Base-by-base conservation (phyloP, 164 flowering plant species). In the Liriodendron chinense region DNA sequence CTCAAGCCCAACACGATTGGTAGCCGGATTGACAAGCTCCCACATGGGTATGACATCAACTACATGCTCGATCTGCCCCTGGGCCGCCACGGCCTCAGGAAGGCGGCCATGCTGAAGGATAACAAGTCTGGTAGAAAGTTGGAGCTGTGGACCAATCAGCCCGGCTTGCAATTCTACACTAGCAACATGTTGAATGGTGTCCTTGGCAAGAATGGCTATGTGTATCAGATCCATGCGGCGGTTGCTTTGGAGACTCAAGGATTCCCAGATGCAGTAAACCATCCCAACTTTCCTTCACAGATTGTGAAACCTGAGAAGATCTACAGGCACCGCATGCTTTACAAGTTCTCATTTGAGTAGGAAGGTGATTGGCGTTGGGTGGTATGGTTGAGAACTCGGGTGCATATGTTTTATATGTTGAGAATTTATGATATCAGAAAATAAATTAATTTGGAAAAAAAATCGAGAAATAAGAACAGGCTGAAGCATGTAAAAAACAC, bases 251-350 rank as follows among this genome's bases (percentile, higher is more conserved):
- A 92, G 83, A 86, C 94, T 56, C 98, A 94, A 65, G 97, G 93
- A 48, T 94, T 88, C 68, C 98, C 98, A 2, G 97, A 93, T 65
- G 70, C 98, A 0, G 97, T 95, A 1, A 92, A 95, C 64, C 92
- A 91, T 53, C 94, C 94, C 1, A 84, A 90, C 49, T 93, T 95
- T 78, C 98, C 98, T 69, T 92, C 98, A 0, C 84, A 80, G 82
- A 87, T 90, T 65, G 86, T 92, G 48, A 70, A 50, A 22, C 91
- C 90, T 0, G 93, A 91, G 49, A 48, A 89, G 78, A 68, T 77
- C 49, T 93, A 91, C 63, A 72, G 73, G 67, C 95, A 94, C 76
- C 4, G 68, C 13, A 94, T 91, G 94, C 16, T 85, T 49, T 91
- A 25, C 49, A 81, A 75, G 77, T 92, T 94, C 74, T 78, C 80